Evolutionary conservation across 2,329 filamentous ascomycete species (phyloP), one percentile per base, ranked within the genome.

Genomic region (Proliferodiscus dingleyae): DNA sequence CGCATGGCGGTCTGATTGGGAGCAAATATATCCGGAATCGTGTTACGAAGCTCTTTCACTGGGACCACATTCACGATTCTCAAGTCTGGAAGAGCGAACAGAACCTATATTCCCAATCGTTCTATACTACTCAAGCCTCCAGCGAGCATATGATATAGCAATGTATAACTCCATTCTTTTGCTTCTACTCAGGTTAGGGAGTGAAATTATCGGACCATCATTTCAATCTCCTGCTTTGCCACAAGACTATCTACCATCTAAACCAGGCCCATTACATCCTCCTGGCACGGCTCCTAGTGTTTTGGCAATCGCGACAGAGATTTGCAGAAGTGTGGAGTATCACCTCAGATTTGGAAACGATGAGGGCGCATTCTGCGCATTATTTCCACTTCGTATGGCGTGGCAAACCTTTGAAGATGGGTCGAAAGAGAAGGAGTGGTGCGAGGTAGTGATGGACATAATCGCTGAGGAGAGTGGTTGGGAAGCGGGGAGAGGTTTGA

Each of bases 81-180:
- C 26, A 28, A 13, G 13, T 13, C 13, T 13, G 7, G 13, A 28
- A 28, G 13, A 13, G 13, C 26, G 13, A 13, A 28, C 7, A 7
- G 19, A 24, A 41, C 16, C 37, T 22, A 37, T 30, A 4, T 46
- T 41, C 32, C 21, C 37, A 13, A 41, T 37, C 3, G 22, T 46
- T 4, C 13, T 46, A 19, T 36, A 41, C 15, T 46, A 21, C 21
- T 15, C 13, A 4, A 18, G 19, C 10, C 19, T 46, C 11, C 21
- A 34, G 16, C 13, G 13, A 3, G 37, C 37, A 21, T 7, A 28
- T 28, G 34, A 41, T 3, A 37, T 50, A 11, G 33, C 36, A 5
- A 2, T 34, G 5, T 50, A 50, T 23, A 43, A 47, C 36, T 21
- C 46, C 5, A 33, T 42, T 4, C 29, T 45, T 3, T 37, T 49